phyloP scores from a whole-genome alignment of 148 eudicot species.

The Selenicereus undatus region DNA sequence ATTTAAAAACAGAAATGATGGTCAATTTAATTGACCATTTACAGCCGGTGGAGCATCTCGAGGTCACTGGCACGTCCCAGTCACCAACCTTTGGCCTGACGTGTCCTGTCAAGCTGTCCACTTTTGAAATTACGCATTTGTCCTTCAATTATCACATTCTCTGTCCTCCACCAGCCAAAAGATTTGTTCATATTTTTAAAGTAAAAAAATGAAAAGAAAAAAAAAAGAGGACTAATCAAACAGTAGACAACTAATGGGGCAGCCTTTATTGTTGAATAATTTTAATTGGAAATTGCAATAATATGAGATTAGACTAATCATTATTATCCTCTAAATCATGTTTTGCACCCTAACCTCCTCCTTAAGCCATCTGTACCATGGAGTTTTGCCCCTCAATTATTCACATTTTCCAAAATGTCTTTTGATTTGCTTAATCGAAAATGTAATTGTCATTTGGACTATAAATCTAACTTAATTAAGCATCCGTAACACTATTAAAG shows the following conservation, averaged over 20 bases:
- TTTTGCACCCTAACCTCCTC: background rate
- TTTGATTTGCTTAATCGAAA: too few species aligned
- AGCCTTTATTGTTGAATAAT: background rate
- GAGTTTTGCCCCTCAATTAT: background rate
- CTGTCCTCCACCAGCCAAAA: background rate
- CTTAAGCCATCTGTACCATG: background rate
- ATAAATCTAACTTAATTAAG: too few species aligned
- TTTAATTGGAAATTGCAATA: background rate
- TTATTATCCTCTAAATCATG: background rate
- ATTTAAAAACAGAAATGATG: too few species aligned
- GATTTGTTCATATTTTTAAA: background rate
- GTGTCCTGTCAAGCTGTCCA: background rate
- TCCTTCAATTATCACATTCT: background rate
- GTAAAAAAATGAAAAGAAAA: too few species aligned
- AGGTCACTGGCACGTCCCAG: background rate
- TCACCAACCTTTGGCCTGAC: background rate
- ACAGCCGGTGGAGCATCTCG: slow-evolving; percentile 5
- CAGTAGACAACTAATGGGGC: too few species aligned
- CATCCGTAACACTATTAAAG: too few species aligned
- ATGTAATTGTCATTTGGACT: too few species aligned
- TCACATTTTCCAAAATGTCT: too few species aligned
- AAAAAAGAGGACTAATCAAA: background rate
- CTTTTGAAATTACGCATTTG: background rate
- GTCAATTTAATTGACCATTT: background rate
- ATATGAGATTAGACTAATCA: background rate